Conservation (phyloP, 805 yeast genomes). For the Metschnikowia anglica region DNA sequence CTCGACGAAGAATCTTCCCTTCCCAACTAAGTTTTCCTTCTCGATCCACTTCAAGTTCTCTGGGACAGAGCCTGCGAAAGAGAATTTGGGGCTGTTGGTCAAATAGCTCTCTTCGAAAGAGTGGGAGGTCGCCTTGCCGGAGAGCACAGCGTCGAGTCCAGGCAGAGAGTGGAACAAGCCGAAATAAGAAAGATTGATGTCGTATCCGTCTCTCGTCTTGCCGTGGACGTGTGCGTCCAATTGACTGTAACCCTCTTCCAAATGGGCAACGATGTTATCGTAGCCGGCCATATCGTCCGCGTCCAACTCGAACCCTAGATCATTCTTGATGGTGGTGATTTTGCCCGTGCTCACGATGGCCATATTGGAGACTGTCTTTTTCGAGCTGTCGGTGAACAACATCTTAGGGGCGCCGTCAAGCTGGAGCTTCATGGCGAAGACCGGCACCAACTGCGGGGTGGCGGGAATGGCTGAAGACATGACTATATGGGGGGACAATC, state of each 20-base stretch:
- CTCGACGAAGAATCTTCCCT: constrained; percentile 58
- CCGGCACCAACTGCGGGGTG: constrained; percentile 33
- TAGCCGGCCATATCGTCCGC: constrained; percentile 36
- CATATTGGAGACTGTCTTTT: constrained; percentile 22
- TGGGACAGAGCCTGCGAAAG: constrained; percentile 41
- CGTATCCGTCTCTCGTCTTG: constrained; percentile 44
- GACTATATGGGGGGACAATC: not conserved
- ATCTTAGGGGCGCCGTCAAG: constrained; percentile 22
- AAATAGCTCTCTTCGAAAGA: constrained; percentile 50
- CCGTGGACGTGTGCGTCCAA: constrained; percentile 53
- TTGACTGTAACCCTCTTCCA: constrained; percentile 26
- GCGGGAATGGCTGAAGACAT: constrained; percentile 19
- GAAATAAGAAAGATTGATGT: constrained; percentile 43
- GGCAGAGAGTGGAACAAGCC: constrained; percentile 48
- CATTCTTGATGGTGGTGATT: constrained; percentile 31
- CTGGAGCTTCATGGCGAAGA: constrained; percentile 31
- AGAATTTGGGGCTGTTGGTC: constrained; percentile 47
- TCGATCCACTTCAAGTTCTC: constrained; percentile 52
- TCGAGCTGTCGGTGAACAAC: constrained; percentile 20
- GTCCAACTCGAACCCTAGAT: constrained; percentile 34
- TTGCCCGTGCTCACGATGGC: constrained; percentile 30
- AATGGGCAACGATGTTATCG: constrained; percentile 46
- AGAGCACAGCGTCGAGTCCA: constrained; percentile 36
- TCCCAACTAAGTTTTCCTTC: constrained; percentile 51
- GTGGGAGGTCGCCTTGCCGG: constrained; percentile 29